These are phyloP conservation scores for Somion occarium DNA, from an alignment of 1,284 basidiomycete genomes.

Conservation along the genomic window DNA sequence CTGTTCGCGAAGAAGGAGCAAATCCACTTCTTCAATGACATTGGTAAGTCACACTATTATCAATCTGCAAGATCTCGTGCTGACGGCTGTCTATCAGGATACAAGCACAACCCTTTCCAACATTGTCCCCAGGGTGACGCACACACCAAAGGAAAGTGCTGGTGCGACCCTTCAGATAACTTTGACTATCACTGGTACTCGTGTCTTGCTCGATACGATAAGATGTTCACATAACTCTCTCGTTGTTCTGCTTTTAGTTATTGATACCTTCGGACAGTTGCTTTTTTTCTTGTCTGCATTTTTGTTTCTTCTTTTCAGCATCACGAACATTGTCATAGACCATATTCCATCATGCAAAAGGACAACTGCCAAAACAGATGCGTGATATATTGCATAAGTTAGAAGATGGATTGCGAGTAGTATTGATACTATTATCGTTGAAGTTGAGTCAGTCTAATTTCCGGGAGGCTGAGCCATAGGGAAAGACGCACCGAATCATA, in stretches of 20 bases:
- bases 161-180: conserved; percentile 37
- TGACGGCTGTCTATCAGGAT: conserved; percentile 29
- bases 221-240: conserved; percentile 37
- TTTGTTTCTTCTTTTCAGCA: no score
- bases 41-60: conserved; percentile 28
- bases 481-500: conserved; percentile 76
- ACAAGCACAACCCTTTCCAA: conserved; percentile 47
- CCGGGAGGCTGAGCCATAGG: conserved; percentile 3
- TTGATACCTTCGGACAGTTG: no score
- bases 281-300: no score
- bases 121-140: conserved; percentile 45
- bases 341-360: neutral
- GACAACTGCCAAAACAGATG: no score
- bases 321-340: neutral
- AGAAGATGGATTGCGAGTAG: conserved; percentile 80
- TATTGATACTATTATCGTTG: conserved; percentile 61
- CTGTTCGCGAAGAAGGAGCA: conserved; percentile 58
- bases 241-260: neutral
- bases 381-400: conserved; percentile 13
- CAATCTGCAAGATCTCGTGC: no score
- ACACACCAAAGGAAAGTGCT: conserved; percentile 40
- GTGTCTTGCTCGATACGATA: conserved; percentile 68
- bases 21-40: conserved; percentile 58
- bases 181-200: conserved; percentile 78
- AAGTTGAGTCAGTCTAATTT: neutral